phyloP scores from a whole-genome alignment of 176 grass and related monocot genomes.

The Carex kokanica region DNA sequence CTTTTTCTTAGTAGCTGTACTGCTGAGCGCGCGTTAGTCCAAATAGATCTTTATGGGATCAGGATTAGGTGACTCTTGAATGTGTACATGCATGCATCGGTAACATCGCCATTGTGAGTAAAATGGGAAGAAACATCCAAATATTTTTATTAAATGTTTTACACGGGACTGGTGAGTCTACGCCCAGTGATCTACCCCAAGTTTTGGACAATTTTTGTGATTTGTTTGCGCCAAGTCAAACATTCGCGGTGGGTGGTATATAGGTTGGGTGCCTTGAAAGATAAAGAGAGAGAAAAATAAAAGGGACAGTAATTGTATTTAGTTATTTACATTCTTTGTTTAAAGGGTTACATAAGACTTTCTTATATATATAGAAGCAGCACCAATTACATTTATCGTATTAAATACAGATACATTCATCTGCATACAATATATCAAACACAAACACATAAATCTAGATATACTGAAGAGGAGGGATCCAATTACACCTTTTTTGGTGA shows the following conservation, averaged over 20 bases:
- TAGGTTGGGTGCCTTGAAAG: too few species aligned
- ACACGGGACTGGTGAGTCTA: neutral
- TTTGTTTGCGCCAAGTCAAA: neutral
- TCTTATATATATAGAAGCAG: too few species aligned
- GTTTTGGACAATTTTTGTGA: neutral
- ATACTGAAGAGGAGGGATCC: too few species aligned
- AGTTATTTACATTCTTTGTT: too few species aligned
- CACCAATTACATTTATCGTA: too few species aligned
- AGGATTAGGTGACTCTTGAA: neutral
- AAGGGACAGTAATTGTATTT: too few species aligned
- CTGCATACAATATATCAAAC: too few species aligned
- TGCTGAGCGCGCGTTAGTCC: neutral
- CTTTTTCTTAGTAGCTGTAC: neutral
- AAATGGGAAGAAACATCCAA: neutral
- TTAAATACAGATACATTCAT: too few species aligned
- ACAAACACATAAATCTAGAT: too few species aligned
- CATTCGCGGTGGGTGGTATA: neutral
- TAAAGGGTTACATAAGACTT: too few species aligned
- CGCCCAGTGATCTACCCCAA: neutral
- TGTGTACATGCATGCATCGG: neutral
- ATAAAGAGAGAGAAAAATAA: too few species aligned
- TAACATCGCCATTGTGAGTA: neutral
- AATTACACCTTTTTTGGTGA: too few species aligned
- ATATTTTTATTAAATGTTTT: neutral
- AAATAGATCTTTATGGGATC: neutral